These are phyloP conservation scores for Epichloe bromicola DNA, from an alignment of 2,329 filamentous ascomycete species.

Conservation along the genomic window DNA sequence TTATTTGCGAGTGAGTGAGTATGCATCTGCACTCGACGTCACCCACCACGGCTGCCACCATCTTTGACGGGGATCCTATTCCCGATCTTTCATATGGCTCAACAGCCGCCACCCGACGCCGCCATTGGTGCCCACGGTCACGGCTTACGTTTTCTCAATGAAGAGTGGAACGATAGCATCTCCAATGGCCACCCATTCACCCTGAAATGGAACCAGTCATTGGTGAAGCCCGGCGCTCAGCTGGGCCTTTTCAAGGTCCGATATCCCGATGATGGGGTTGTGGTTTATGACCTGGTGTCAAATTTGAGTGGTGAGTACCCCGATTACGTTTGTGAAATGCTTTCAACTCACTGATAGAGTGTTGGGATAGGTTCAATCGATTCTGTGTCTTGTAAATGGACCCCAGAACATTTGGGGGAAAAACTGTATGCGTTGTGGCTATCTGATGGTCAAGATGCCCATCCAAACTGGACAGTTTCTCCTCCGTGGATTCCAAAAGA, in stretches of 20 bases:
- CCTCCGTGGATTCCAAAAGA: constrained; percentile 19
- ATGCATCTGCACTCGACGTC: constrained; percentile 1
- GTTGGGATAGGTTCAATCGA: constrained; percentile 13
- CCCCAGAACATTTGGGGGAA: constrained; percentile 14
- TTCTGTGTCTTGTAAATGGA: constrained; percentile 16
- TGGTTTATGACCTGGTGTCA: constrained; percentile 16
- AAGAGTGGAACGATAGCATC: constrained; percentile 22
- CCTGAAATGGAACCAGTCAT: constrained; percentile 18
- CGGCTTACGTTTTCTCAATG: constrained; percentile 19
- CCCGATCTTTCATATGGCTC: constrained; percentile 10
- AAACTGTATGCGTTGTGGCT: constrained; percentile 19
- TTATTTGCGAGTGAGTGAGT: background rate
- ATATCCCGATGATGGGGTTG: constrained; percentile 18
- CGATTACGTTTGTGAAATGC: background rate
- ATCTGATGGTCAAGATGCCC: constrained; percentile 10
- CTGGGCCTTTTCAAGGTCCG: constrained; percentile 18
- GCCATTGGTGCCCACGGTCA: constrained; percentile 11
- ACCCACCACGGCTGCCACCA: constrained; percentile 1
- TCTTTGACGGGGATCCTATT: constrained; percentile 1
- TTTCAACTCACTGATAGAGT: constrained; percentile 5
- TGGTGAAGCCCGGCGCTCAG: constrained; percentile 10
- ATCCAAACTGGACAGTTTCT: constrained; percentile 18
- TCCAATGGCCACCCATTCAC: constrained; percentile 17
- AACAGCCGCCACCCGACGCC: constrained; percentile 7
- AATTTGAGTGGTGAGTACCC: constrained; percentile 18